Evolutionary conservation across 1,284 basidiomycete species (phyloP).

Genomic region (Moesziomyces aphidis): DNA sequence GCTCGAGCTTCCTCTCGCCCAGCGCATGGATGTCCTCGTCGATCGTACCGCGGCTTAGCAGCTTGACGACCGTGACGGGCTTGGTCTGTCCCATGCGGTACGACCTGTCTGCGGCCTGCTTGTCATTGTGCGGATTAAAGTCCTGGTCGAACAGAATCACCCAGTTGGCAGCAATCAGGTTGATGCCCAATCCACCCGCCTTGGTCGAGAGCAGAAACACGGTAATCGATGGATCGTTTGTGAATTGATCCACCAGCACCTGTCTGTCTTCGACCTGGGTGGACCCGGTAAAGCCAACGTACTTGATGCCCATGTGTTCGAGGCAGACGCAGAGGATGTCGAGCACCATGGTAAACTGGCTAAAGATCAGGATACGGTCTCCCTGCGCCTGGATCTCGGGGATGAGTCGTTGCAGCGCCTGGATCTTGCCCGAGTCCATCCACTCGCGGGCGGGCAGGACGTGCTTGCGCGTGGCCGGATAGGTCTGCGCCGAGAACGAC

Average conservation of each 20-base stretch:
- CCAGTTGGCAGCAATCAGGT: constrained; percentile 76
- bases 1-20: constrained; percentile 57
- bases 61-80: constrained; percentile 87
- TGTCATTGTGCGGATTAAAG: constrained; percentile 76
- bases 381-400: constrained; percentile 77
- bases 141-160: constrained; percentile 86
- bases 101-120: constrained; percentile 95
- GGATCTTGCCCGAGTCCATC: constrained; percentile 89
- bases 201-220: constrained; percentile 96
- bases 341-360: constrained; percentile 73
- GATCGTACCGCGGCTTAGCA: constrained; percentile 92
- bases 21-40: constrained; percentile 71
- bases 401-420: constrained; percentile 79
- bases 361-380: constrained; percentile 91
- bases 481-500: constrained; percentile 46
- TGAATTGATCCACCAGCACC: constrained; percentile 93
- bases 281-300: constrained; percentile 89
- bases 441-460: constrained; percentile 81
- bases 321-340: constrained; percentile 87
- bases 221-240: constrained; percentile 88
- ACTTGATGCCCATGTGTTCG: constrained; percentile 80
- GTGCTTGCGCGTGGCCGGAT: constrained; percentile 73
- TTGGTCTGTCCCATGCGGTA: constrained; percentile 97
- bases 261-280: constrained; percentile 95
- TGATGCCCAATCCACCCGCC: constrained; percentile 77